Base-by-base conservation (phyloP, 1,284 basidiomycete genomes). In the Uromyces viciae-fabae region DNA sequence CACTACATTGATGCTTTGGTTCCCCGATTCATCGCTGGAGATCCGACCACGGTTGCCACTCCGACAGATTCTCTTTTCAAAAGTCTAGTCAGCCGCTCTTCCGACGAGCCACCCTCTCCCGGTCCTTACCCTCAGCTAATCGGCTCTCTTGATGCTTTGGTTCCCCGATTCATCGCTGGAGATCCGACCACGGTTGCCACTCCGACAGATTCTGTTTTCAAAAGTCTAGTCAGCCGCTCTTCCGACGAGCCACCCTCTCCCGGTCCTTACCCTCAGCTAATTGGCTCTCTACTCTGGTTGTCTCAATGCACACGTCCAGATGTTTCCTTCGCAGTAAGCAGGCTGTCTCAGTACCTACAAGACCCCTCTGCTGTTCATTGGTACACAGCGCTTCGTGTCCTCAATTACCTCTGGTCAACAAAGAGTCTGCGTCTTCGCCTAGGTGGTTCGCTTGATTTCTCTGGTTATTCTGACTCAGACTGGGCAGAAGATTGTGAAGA, bases 401-500 rank as follows among this genome's bases (percentile, higher is more conserved):
- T 68, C 3, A 68, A 68, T 22, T 68, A 68, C n/a, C 64, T 68
- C 11, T 22, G 11, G 9, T 68, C 64, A 25, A 62, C 58, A 9
- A 33, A n/a, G 15, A 25, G 25, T 33, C 58, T 62, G 11, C 11
- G 25, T 15, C 4, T 68, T 7, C 9, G 36, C 3, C 64, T 68
- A 15, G 64, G 69, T 9, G 69, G 43, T 15, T 8, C 36, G 15
- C 28, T 31, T 2, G 22, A 19, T 15, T 43, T n/a, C 25, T 42
- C 22, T 22, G 69, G 69, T n/a, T 72, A 14, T 31, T 43, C 40
- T 7, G 69, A 72, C 43, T 42, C 69, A 5, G 69, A 72, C 43
- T 72, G 69, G 69, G 69, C 69, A 7, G 42, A 49, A n/a, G 36
- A 49, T 28, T 15, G 40, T 28, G 33, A 38, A 11, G 22, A 38